Base-by-base conservation (phyloP, 2,329 filamentous ascomycete species). In the Cladosporium cucumerinum region DNA sequence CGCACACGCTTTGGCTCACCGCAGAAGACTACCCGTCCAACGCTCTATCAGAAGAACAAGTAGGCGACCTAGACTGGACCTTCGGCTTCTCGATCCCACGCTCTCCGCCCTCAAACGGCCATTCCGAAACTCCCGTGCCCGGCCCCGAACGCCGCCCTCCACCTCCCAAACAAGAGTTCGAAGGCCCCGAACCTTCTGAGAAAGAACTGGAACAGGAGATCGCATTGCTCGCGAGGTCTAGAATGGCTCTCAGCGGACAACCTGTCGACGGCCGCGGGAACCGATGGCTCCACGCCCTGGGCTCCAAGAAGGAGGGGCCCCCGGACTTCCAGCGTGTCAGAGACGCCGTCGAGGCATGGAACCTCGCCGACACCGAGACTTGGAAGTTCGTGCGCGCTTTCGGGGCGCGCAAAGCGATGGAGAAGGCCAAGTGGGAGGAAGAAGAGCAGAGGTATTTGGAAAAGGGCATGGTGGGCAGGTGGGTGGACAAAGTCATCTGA, bases 61-160 rank as follows among this genome's bases (percentile, higher is more conserved):
- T 96, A 12, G 75, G 77, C 39, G 77, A 89, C 5, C 81, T 97
- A 2, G 89, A 94, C 73, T 98, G 93, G 92, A 85, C 89, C 70
- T 92, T 98, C 74, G 95, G 94, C 62, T 98, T 98, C 77, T 81
- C 83, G 16, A 83, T 97, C 11, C 91, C 93, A 1, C 82, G 83
- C 55, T 78, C 81, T 23, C 78, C 80, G 12, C 81, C 84, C 4
- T 77, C 82, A 48, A 80, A 82, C 30, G 84, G 82, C 55, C 84
- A 84, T 67, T 85, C 84, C 16, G 80, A 84, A 69, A 84, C 86
- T 1, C 85, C 86, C 0, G 82, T 86, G 6, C 84, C 86, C 0
- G 83, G 84, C 1, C 84, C 86, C 1, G 84, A 88, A 71, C 81
- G 74, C 36, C 79, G 83, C 64, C 83, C 84, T 5, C 73, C 64